These are phyloP conservation scores for Hanseniaspora vineae DNA, from an alignment of 805 yeast genomes.

Conservation along the genomic window DNA sequence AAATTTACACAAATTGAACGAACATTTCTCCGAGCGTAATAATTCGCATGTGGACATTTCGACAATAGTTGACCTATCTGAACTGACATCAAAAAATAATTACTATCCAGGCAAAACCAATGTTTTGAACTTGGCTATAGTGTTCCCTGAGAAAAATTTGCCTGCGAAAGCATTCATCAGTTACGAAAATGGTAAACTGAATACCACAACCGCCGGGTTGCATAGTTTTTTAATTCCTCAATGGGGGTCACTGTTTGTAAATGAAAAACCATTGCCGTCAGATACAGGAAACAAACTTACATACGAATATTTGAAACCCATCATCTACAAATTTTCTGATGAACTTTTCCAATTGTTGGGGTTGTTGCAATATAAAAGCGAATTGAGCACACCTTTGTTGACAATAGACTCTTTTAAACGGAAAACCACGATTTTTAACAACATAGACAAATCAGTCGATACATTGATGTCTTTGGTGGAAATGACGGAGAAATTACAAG, in stretches of 20 bases:
- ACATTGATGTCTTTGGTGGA: slow-evolving; percentile 63
- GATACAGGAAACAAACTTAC: slow-evolving; percentile 18
- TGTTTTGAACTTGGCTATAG: slow-evolving; percentile 53
- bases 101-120: slow-evolving; percentile 42
- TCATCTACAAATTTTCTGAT: slow-evolving; percentile 56
- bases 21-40: not conserved
- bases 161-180: slow-evolving; percentile 1
- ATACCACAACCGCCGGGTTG: slow-evolving; percentile 9
- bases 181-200: no score
- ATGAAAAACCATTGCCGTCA: slow-evolving; percentile 15
- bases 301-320: slow-evolving; percentile 36
- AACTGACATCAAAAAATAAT: slow-evolving; percentile 40
- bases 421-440: slow-evolving; percentile 36
- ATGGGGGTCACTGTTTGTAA: slow-evolving; percentile 60
- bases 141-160: slow-evolving; percentile 16
- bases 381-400: slow-evolving; percentile 34
- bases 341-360: slow-evolving; percentile 70
- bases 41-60: slow-evolving; percentile 35
- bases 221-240: slow-evolving; percentile 60
- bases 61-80: slow-evolving; percentile 72
- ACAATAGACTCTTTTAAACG: slow-evolving; percentile 59
- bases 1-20: slow-evolving; percentile 18
- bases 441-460: slow-evolving; percentile 49
- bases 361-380: slow-evolving; percentile 40
- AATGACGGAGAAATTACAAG: slow-evolving; percentile 52